Evolutionary conservation across 2,329 filamentous ascomycete species (phyloP).

Genomic region (Epichloe gansuensis): DNA sequence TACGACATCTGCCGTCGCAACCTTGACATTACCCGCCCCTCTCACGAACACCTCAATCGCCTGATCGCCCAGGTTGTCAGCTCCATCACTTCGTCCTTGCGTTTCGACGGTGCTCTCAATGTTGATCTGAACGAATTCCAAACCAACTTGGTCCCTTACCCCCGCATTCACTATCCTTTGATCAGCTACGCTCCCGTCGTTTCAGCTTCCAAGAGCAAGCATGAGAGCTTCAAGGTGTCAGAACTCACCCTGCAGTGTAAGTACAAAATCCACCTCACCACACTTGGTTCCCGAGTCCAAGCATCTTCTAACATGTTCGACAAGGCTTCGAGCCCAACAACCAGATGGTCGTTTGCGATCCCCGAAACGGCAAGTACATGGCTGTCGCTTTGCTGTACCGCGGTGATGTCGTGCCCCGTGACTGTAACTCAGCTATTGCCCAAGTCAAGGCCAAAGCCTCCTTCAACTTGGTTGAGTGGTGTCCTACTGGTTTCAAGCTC

Average conservation of each 20-base stretch:
- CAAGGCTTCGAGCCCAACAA: constrained; percentile 65
- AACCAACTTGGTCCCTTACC: constrained; percentile 63
- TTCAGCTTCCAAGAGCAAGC: constrained; percentile 61
- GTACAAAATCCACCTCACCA: constrained; percentile 14
- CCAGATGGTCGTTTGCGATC: constrained; percentile 67
- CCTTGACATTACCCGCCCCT: constrained; percentile 55
- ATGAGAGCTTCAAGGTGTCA: constrained; percentile 78
- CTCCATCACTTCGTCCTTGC: constrained; percentile 60
- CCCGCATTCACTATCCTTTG: constrained; percentile 61
- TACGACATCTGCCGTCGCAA: constrained; percentile 65
- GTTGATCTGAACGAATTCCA: constrained; percentile 69
- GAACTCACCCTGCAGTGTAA: constrained; percentile 64
- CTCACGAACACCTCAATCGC: constrained; percentile 60
- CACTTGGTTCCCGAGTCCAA: background rate
- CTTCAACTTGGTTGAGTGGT: constrained; percentile 66
- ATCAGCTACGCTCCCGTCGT: constrained; percentile 63
- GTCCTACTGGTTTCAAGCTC: constrained; percentile 63
- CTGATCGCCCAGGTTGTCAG: constrained; percentile 63
- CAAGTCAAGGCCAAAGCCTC: constrained; percentile 58
- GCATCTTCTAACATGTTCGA: constrained; percentile 14
- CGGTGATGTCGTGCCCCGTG: constrained; percentile 56
- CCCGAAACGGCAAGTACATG: constrained; percentile 66
- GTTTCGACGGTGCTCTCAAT: constrained; percentile 60
- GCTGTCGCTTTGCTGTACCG: constrained; percentile 60
- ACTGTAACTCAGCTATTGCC: constrained; percentile 54